Evolutionary conservation across 495 filamentous ascomycete genomes (phyloP).

Genomic region (Hypoxylon intermedium): DNA sequence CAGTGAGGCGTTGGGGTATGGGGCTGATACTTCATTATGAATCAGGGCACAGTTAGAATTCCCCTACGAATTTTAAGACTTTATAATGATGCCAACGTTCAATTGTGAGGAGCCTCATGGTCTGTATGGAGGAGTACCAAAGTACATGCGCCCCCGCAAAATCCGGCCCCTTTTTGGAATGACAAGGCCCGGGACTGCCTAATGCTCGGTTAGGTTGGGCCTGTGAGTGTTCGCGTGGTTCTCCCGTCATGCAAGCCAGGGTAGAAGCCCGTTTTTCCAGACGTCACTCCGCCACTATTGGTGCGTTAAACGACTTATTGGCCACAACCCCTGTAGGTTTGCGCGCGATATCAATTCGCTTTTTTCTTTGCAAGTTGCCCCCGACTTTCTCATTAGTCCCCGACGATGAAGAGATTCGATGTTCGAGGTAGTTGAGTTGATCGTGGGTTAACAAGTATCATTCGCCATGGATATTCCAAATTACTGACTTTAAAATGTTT

Average conservation of each 20-base stretch:
- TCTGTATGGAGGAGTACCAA: too few species aligned
- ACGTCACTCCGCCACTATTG: constrained; percentile 39
- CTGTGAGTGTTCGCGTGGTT: constrained; percentile 30
- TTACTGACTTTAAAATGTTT: not conserved
- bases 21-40: too few species aligned
- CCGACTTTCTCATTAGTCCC: constrained; percentile 17
- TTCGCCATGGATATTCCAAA: not conserved
- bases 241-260: constrained; percentile 35
- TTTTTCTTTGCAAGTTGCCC: constrained; percentile 17
- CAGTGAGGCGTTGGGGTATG: constrained; percentile 14
- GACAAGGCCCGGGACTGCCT: constrained; percentile 28
- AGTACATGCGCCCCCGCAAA: constrained; percentile 37
- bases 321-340: constrained; percentile 32
- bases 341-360: constrained; percentile 39
- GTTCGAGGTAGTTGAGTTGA: not conserved
- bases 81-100: constrained; percentile 1
- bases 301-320: constrained; percentile 29
- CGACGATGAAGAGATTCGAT: not conserved
- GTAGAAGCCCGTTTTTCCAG: constrained; percentile 21
- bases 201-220: constrained; percentile 27
- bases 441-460: not conserved
- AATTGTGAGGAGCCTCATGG: too few species aligned
- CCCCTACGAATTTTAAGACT: too few species aligned
- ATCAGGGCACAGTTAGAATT: too few species aligned
- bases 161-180: constrained; percentile 20